Evolutionary conservation across 164 flowering plant species (phyloP).

Genomic region (Umbilicus rupestris): DNA sequence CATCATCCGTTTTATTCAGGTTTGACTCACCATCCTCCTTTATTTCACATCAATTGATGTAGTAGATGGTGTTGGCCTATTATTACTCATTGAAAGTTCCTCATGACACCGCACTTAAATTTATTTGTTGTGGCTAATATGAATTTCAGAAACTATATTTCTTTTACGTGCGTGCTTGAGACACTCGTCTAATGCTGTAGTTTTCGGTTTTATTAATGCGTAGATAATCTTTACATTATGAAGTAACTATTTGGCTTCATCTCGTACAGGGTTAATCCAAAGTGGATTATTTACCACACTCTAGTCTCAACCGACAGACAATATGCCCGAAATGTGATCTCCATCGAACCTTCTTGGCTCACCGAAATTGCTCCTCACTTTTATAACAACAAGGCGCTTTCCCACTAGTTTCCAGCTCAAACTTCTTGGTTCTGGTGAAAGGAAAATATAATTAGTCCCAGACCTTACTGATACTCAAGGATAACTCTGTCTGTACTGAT

Average conservation of each 20-base stretch:
- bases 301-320: conserved; percentile 87
- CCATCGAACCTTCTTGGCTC: conserved; percentile 90
- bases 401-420: background rate
- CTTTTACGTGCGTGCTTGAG: background rate
- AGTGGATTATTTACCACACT: conserved; percentile 80
- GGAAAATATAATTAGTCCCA: background rate
- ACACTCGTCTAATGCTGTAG: background rate
- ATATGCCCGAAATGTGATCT: conserved; percentile 86
- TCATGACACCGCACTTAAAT: background rate
- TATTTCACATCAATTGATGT: background rate
- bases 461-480: background rate
- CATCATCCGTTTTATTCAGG: conserved; percentile 97
- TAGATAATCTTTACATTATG: background rate
- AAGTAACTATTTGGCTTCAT: background rate
- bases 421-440: background rate
- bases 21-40: conserved; percentile 17
- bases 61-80: background rate
- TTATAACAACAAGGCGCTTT: conserved; percentile 25
- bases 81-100: background rate
- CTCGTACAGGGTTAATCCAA: conserved; percentile 85
- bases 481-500: too few species aligned
- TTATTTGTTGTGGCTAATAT: background rate
- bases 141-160: background rate
- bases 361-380: conserved; percentile 81
- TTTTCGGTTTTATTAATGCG: background rate